phyloP scores from a whole-genome alignment of 305 asterid species.

The Fraxinus greggii region DNA sequence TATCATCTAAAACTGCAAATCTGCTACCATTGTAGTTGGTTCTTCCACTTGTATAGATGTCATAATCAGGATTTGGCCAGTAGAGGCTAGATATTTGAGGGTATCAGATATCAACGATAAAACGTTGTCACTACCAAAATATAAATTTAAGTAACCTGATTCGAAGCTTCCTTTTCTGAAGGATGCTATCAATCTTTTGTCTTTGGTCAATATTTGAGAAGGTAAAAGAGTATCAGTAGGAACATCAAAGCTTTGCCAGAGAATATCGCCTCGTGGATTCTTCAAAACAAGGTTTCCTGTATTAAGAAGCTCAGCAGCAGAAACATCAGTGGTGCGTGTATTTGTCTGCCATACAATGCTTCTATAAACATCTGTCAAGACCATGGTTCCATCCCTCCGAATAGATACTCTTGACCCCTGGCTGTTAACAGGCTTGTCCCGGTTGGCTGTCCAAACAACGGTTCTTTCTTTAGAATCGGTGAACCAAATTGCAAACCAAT shows the following conservation, averaged over 20 bases:
- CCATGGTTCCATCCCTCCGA: conserved; percentile 50
- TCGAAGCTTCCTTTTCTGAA: conserved; percentile 36
- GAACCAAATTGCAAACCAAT: conserved; percentile 65
- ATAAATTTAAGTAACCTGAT: conserved; percentile 55
- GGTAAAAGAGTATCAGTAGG: conserved; percentile 66
- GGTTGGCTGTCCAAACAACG: conserved; percentile 63
- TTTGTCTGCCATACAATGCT: conserved; percentile 59
- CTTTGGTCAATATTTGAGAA: conserved; percentile 54
- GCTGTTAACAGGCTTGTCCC: conserved; percentile 55
- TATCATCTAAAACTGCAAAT: conserved; percentile 42
- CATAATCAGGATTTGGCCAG: conserved; percentile 57
- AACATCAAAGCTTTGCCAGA: conserved; percentile 64
- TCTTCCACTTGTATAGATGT: conserved; percentile 35
- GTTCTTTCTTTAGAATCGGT: conserved; percentile 57
- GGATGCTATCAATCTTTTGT: conserved; percentile 42
- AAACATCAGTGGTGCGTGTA: conserved; percentile 31
- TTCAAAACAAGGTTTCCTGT: conserved; percentile 52
- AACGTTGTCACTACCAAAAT: conserved; percentile 56
- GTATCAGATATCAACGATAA: conserved; percentile 50
- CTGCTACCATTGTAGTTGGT: conserved; percentile 65
- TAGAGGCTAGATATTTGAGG: conserved; percentile 57
- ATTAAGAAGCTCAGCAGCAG: conserved; percentile 48
- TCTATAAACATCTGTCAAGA: conserved; percentile 52
- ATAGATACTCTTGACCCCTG: conserved; percentile 40
- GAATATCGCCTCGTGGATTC: conserved; percentile 29